A percentile compares a stretch with the other conserved stretches of the same genome.
Evolutionary conservation across 306 rosid genomes (phyloP).

Genomic region (Vigna unguiculata): DNA sequence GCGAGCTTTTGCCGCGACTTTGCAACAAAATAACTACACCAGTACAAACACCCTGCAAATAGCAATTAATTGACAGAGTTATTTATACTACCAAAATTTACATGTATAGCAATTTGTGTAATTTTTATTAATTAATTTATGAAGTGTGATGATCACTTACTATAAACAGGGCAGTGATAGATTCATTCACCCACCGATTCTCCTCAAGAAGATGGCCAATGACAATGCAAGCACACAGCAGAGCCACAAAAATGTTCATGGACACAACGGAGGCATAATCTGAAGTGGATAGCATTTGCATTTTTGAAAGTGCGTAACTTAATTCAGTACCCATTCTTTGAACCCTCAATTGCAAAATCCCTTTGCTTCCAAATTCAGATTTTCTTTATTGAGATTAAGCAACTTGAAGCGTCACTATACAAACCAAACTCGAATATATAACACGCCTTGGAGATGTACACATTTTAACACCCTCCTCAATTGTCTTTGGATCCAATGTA

Average conservation of each 20-base stretch:
- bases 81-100: neutral
- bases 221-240: slow-evolving; percentile 90
- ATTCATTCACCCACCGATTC: slow-evolving; percentile 91
- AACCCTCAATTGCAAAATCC: slow-evolving; percentile 26
- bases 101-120: neutral
- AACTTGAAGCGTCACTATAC: slow-evolving; percentile 29
- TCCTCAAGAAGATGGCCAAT: slow-evolving; percentile 98
- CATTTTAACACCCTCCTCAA: neutral
- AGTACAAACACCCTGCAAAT: slow-evolving; percentile 74
- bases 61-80: slow-evolving; percentile 11
- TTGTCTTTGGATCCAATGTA: slow-evolving; percentile 31
- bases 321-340: slow-evolving; percentile 62
- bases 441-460: neutral
- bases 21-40: slow-evolving; percentile 79
- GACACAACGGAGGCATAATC: slow-evolving; percentile 90
- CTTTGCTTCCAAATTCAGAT: slow-evolving; percentile 22
- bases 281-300: slow-evolving; percentile 64
- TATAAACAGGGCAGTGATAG: slow-evolving; percentile 88
- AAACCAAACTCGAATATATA: slow-evolving; percentile 31
- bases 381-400: slow-evolving; percentile 18
- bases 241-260: slow-evolving; percentile 89
- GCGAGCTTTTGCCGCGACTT: slow-evolving; percentile 89
- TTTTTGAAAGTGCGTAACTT: slow-evolving; percentile 49
- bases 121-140: neutral
- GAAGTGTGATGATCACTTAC: slow-evolving; percentile 58